Evolutionary conservation across 352 stramenopile genomes (phyloP).

Genomic region (Phytopythium delawarense): DNA sequence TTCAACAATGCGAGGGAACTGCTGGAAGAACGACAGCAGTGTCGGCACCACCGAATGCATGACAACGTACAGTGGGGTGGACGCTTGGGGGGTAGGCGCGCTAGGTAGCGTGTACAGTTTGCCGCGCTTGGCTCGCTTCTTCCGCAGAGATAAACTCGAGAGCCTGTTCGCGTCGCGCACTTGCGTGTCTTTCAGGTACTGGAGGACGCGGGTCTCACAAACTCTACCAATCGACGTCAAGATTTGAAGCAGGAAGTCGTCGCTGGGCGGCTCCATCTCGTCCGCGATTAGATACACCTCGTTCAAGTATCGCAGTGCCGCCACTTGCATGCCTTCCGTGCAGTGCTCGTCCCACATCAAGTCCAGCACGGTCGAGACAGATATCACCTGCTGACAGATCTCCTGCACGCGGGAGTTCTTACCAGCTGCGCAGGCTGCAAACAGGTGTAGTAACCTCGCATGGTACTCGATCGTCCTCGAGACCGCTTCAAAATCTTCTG

Average conservation of each 20-base stretch:
- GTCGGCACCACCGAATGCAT: constrained; percentile 39
- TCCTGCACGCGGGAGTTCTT: constrained; percentile 63
- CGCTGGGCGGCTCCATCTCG: constrained; percentile 37
- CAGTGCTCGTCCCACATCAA: constrained; percentile 33
- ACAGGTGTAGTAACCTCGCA: constrained; percentile 46
- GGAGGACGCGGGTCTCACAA: constrained; percentile 24
- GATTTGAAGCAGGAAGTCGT: constrained; percentile 35
- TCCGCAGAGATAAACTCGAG: constrained; percentile 37
- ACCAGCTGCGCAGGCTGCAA: constrained; percentile 51
- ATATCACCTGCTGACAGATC: constrained; percentile 63
- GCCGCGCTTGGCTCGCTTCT: constrained; percentile 35
- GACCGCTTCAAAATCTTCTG: neutral
- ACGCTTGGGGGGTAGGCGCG: constrained; percentile 28
- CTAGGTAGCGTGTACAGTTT: constrained; percentile 16
- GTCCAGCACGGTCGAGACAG: constrained; percentile 36
- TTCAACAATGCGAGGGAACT: constrained; percentile 48
- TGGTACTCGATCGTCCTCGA: constrained; percentile 51
- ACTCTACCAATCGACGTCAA: constrained; percentile 25
- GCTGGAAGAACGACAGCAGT: constrained; percentile 45
- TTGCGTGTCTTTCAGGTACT: constrained; percentile 36
- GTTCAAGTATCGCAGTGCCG: constrained; percentile 52
- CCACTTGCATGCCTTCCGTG: constrained; percentile 45
- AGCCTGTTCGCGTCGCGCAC: constrained; percentile 43
- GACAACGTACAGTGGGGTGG: constrained; percentile 30
- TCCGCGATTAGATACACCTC: constrained; percentile 58